phyloP scores from a whole-genome alignment of 2,329 filamentous ascomycete genomes.

The Beauveria brongniartii region DNA sequence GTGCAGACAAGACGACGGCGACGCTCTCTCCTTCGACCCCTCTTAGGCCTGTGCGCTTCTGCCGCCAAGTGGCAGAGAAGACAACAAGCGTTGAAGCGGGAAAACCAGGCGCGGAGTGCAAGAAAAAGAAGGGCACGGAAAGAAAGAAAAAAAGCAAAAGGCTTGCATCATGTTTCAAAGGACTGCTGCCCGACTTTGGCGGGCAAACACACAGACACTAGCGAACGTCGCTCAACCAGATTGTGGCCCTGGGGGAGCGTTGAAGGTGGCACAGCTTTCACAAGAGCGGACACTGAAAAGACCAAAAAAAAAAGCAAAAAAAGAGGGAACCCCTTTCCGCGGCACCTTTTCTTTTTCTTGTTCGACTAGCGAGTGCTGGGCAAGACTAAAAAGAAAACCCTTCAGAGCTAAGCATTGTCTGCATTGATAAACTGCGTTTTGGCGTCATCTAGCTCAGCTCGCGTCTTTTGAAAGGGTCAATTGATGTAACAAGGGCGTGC shows the following conservation, averaged over 20 bases:
- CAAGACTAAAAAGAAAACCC: neutral
- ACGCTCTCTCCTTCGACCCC: too few relatives aligned
- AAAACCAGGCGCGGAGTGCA: neutral
- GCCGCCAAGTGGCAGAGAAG: neutral
- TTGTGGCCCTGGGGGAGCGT: neutral
- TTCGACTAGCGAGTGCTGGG: neutral
- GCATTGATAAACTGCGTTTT: too few relatives aligned
- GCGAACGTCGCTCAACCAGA: neutral
- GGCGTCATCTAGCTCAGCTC: too few relatives aligned
- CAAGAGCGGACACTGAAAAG: neutral
- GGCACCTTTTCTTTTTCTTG: neutral
- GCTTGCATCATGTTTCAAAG: neutral
- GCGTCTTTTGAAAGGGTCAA: too few relatives aligned
- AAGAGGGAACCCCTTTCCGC: neutral
- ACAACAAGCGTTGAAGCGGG: neutral
- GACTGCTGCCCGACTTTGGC: neutral
- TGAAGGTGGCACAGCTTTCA: neutral
- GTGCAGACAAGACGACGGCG: too few relatives aligned
- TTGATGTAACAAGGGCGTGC: neutral
- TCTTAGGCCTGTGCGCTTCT: neutral
- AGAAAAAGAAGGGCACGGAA: neutral
- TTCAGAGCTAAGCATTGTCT: neutral
- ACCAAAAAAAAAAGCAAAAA: neutral
- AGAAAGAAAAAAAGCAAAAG: neutral
- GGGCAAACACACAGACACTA: constrained; percentile 9